Base-by-base conservation (phyloP, 176 grass and related monocot species). In the Eragrostis curvula region DNA sequence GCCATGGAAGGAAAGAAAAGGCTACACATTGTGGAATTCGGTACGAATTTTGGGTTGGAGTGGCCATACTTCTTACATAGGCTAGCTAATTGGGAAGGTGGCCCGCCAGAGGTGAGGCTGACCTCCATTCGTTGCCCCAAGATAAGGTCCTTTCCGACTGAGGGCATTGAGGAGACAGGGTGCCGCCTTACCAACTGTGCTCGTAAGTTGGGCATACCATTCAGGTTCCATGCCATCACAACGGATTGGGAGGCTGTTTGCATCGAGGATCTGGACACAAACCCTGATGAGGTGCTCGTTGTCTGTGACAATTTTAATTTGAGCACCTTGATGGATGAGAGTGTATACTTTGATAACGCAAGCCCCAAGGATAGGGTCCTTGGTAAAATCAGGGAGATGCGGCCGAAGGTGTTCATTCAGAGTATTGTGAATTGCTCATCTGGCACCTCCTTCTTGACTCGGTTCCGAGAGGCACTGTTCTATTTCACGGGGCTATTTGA, bases 101-200 rank as follows among this genome's bases (percentile, higher is more conserved):
- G 32, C 32, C 86, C 32, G 20, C 86, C 82, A 32, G 71, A 88
- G 24, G 73, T 78, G 43, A 58, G 77, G 42, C 66, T 79, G 12
- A 79, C 77, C 12, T 60, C 60, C 6, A 67, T 79, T 7, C 44
- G 67, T 36, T 2, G 51, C 5, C 77, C 60, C 4, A 1, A 49
- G 23, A 40, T 7, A 7, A 45, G 77, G 24, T 79, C 68, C 44
- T 45, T 61, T 9, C 77, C 77, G 6, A 39, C 77, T 7, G 61
- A 40, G 23, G 61, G 41, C 1, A 67, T 50, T 28, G 77, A 79
- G 41, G 62, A 79, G 45, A 79, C 62, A n/a, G 77, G 77, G 6
- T 24, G 62, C 9, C 77, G 77, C 2, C 41, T 79, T 7, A 45
- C 24, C 30, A 45, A 68, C 21, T 68, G 32, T n/a, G 77, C 77